Percentiles rank a stretch among this genome's conserved stretches.
phyloP scores from a whole-genome alignment of 768 basidiomycete genomes.

The Lactarius indigo region DNA sequence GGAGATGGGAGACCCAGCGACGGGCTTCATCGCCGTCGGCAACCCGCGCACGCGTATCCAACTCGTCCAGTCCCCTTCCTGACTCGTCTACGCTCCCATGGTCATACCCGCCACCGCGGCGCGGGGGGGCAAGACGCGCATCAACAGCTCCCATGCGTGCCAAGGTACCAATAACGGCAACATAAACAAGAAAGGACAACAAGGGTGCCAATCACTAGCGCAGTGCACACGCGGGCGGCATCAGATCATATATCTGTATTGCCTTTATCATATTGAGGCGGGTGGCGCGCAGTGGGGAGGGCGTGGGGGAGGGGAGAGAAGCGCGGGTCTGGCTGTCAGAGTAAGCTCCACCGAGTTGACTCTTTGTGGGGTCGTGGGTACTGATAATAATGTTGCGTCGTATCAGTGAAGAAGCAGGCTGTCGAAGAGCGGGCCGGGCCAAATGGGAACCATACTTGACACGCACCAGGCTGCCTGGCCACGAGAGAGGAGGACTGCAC shows the following conservation, averaged over 20 bases:
- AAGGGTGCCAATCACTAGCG: neutral
- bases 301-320: neutral
- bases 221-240: neutral
- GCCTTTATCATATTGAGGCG: neutral
- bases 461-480: neutral
- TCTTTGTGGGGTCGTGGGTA: conserved; percentile 1
- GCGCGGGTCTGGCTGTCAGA: neutral
- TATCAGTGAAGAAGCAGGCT: conserved; percentile 4
- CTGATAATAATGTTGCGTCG: neutral
- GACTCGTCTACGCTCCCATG: neutral
- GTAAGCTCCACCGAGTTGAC: neutral
- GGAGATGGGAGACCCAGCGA: neutral
- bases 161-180: neutral
- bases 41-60: neutral
- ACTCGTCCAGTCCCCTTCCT: neutral
- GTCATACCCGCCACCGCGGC: neutral
- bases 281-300: neutral
- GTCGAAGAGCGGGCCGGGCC: neutral
- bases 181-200: neutral
- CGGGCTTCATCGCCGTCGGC: neutral
- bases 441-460: neutral
- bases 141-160: neutral
- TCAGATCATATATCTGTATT: neutral
- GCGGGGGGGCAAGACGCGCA: neutral
- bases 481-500: neutral